Conservation (phyloP, 2,329 filamentous ascomycete genomes). For the Elsinoe batatas region DNA sequence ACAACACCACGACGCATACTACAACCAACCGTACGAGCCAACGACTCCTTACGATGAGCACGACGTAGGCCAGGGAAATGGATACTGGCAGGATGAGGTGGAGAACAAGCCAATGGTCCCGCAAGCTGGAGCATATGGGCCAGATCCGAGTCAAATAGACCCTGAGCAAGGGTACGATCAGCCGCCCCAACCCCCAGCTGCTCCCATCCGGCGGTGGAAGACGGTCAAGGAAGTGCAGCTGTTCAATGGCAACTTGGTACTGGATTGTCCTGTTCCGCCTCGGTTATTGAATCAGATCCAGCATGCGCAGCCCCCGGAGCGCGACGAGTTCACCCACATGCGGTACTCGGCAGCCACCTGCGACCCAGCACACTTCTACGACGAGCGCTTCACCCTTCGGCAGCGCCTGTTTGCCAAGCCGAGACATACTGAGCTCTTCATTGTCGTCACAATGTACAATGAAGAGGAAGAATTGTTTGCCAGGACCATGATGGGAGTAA, state of each 20-base stretch:
- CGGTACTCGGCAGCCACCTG: constrained; percentile 91
- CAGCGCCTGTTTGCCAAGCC: constrained; percentile 89
- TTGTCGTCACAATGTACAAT: constrained; percentile 98
- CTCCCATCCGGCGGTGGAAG: constrained; percentile 79
- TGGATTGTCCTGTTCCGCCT: constrained; percentile 92
- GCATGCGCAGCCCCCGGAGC: constrained; percentile 67
- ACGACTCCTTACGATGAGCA: constrained; percentile 25
- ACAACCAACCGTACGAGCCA: constrained; percentile 71
- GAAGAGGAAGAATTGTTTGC: constrained; percentile 95
- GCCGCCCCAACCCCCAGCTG: constrained; percentile 44
- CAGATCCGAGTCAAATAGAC: constrained; percentile 42
- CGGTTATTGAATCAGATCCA: constrained; percentile 77
- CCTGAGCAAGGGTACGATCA: constrained; percentile 31
- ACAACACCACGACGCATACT: constrained; percentile 80
- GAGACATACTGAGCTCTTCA: constrained; percentile 87
- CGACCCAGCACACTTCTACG: constrained; percentile 79
- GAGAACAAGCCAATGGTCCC: constrained; percentile 69
- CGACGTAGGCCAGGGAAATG: constrained; percentile 18
- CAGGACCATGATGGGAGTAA: constrained; percentile 89
- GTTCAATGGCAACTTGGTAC: constrained; percentile 91
- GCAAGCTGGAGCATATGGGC: constrained; percentile 51
- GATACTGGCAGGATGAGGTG: constrained; percentile 56
- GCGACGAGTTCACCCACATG: constrained; percentile 85
- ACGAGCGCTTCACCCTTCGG: constrained; percentile 80
- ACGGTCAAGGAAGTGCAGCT: constrained; percentile 97